A percentile compares a stretch with the other conserved stretches of the same genome.
phyloP scores from a whole-genome alignment of 805 yeast species.

The Yueomyces sp. region DNA sequence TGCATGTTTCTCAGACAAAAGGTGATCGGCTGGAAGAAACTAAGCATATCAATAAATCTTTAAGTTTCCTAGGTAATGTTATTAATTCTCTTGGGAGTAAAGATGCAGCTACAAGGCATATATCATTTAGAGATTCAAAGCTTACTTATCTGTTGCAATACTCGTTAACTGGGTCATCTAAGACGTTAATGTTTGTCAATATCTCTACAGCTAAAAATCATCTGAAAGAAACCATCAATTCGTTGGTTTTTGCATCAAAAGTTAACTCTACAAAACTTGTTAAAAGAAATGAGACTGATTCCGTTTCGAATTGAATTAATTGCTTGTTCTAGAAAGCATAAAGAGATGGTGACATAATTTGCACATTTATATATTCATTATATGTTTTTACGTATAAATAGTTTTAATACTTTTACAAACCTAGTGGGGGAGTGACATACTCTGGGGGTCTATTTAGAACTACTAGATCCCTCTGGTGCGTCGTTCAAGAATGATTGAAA shows the following conservation, averaged over 20 bases:
- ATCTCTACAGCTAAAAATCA: constrained; percentile 57
- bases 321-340: too few relatives aligned
- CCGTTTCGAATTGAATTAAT: too few relatives aligned
- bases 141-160: constrained; percentile 76
- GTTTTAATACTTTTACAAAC: too few relatives aligned
- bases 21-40: constrained; percentile 81
- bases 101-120: constrained; percentile 44
- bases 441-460: too few relatives aligned
- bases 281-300: neutral
- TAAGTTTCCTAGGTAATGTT: constrained; percentile 84
- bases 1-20: constrained; percentile 59
- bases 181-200: constrained; percentile 88
- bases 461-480: constrained; percentile 5
- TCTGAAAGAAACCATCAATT: constrained; percentile 66
- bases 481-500: constrained; percentile 36
- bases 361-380: too few relatives aligned
- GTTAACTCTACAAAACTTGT: constrained; percentile 42
- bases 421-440: too few relatives aligned
- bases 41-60: constrained; percentile 74
- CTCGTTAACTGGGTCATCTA: constrained; percentile 74
- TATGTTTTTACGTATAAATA: too few relatives aligned
- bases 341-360: too few relatives aligned
- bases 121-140: constrained; percentile 91
- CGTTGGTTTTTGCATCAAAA: constrained; percentile 79
- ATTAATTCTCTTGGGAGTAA: constrained; percentile 46